Conservation (phyloP, 345 rosid genomes). For the Linum lewisii region DNA sequence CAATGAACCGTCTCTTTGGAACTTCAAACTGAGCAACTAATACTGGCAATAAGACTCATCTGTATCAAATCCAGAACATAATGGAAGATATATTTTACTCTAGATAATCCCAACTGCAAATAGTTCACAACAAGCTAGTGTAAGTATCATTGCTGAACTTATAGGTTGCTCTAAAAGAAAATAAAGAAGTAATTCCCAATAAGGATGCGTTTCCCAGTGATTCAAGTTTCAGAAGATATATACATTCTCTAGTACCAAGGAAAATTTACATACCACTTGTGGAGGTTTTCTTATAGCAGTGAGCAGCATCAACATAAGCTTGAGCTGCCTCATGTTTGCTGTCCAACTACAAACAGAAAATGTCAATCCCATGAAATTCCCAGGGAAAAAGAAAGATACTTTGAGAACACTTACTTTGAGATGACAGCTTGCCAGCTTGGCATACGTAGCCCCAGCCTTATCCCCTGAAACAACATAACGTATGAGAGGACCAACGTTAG, state of each 20-base stretch:
- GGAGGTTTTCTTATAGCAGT: conserved; percentile 74
- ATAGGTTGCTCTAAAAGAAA: background rate
- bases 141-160: background rate
- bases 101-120: background rate
- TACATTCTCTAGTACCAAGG: background rate
- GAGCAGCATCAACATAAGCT: conserved; percentile 80
- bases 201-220: background rate
- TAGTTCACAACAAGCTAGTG: background rate
- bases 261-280: conserved; percentile 41
- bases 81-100: background rate
- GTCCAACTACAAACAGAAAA: conserved; percentile 39
- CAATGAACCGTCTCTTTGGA: background rate
- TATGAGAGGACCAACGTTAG: background rate
- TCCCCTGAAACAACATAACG: conserved; percentile 50
- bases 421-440: conserved; percentile 70
- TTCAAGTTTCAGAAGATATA: background rate
- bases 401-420: conserved; percentile 33
- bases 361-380: conserved; percentile 6
- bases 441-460: conserved; percentile 59
- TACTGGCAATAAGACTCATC: too few relatives aligned
- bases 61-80: too few relatives aligned
- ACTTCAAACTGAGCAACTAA: background rate
- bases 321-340: conserved; percentile 87
- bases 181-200: background rate
- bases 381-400: background rate